phyloP scores from a whole-genome alignment of 1,284 basidiomycete genomes.

The Ustilago xerochloae region DNA sequence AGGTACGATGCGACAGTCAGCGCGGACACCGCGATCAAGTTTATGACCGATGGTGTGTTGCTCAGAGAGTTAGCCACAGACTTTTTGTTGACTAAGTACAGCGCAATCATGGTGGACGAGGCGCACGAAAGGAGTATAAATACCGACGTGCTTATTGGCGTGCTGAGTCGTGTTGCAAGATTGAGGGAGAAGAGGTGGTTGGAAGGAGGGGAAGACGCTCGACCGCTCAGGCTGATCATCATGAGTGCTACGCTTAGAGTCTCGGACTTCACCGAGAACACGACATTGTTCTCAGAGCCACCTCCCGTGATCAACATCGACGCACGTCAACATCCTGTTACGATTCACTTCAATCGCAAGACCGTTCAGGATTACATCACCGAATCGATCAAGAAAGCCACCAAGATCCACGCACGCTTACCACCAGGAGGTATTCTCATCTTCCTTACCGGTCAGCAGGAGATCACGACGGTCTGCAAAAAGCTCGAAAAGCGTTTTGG shows the following conservation, averaged over 20 bases:
- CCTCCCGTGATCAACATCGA: constrained; percentile 91
- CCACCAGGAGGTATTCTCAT: constrained; percentile 79
- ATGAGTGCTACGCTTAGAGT: constrained; percentile 99
- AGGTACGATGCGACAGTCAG: constrained; percentile 95
- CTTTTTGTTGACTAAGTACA: constrained; percentile 89
- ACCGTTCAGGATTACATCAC: constrained; percentile 88
- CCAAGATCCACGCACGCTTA: constrained; percentile 80
- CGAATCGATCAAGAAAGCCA: constrained; percentile 89
- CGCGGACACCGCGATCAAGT: constrained; percentile 90
- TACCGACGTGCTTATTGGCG: constrained; percentile 96
- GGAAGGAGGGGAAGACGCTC: constrained; percentile 42
- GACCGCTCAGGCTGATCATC: constrained; percentile 92
- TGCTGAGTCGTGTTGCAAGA: constrained; percentile 88
- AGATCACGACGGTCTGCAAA: constrained; percentile 76
- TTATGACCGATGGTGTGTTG: constrained; percentile 99
- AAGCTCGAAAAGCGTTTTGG: constrained; percentile 84
- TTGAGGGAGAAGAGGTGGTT: constrained; percentile 74
- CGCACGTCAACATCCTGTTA: constrained; percentile 94
- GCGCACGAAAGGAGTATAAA: constrained; percentile 98
- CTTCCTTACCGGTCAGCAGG: constrained; percentile 82
- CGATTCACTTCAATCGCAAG: constrained; percentile 88
- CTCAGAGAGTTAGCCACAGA: constrained; percentile 91
- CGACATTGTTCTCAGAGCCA: constrained; percentile 80
- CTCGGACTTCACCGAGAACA: constrained; percentile 90
- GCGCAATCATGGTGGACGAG: constrained; percentile 89